Evolutionary conservation across 202 grass and related monocot genomes (phyloP).

Genomic region (Zoysia matrella): DNA sequence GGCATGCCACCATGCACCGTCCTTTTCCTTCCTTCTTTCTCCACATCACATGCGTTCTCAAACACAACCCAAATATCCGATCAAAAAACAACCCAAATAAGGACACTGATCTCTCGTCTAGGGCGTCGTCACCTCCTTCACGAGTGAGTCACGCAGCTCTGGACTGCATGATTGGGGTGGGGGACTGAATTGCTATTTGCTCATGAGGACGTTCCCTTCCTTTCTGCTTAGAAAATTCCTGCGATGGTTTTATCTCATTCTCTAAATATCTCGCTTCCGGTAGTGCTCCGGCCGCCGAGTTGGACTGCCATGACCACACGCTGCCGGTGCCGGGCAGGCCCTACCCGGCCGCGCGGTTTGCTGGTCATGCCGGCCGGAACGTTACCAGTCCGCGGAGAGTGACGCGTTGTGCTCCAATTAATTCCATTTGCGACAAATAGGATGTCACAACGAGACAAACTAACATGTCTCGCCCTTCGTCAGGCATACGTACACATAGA

Average conservation of each 20-base stretch:
- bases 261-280: neutral
- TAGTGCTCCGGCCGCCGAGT: conserved; percentile 17
- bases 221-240: conserved; percentile 47
- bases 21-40: neutral
- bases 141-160: conserved; percentile 38
- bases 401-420: too few species aligned
- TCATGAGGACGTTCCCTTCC: conserved; percentile 37
- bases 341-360: conserved; percentile 15
- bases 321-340: neutral
- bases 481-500: too few species aligned
- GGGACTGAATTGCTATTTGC: conserved; percentile 1
- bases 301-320: conserved; percentile 57
- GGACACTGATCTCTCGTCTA: conserved; percentile 1
- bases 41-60: neutral
- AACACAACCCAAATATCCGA: neutral
- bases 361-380: conserved; percentile 2
- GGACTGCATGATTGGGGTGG: conserved; percentile 53
- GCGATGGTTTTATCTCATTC: conserved; percentile 42
- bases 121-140: conserved; percentile 51
- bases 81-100: too few species aligned
- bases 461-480: too few species aligned
- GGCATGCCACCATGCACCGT: neutral
- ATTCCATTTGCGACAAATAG: too few species aligned
- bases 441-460: too few species aligned
- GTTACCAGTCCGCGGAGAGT: too few species aligned